phyloP scores from a whole-genome alignment of 805 yeast genomes.

The Blastobotrys muscicola region DNA sequence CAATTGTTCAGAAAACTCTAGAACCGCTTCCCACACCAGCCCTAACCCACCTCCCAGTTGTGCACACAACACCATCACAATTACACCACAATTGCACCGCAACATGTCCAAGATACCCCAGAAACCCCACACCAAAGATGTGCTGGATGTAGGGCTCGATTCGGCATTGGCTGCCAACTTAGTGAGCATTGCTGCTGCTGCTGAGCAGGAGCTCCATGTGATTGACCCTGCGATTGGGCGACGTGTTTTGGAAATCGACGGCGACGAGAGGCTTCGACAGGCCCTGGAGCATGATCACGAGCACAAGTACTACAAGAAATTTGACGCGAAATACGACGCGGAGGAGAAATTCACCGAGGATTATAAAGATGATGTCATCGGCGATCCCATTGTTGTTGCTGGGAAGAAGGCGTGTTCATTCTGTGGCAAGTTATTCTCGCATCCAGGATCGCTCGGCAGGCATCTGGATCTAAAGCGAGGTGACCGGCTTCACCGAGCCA shows the following conservation, averaged over 20 bases:
- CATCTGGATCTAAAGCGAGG: slow-evolving; percentile 52
- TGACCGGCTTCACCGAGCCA: slow-evolving; percentile 41
- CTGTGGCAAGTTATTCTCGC: slow-evolving; percentile 45
- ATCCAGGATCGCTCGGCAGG: slow-evolving; percentile 51
- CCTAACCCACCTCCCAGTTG: too few relatives aligned
- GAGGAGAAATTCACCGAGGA: background rate
- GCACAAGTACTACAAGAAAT: background rate
- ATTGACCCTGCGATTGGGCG: slow-evolving; percentile 3
- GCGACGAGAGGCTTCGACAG: background rate
- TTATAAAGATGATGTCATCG: background rate
- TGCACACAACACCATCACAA: slow-evolving; percentile 1
- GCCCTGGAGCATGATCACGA: background rate
- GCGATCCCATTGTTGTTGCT: slow-evolving; percentile 8
- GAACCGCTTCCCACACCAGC: too few relatives aligned
- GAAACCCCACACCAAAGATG: slow-evolving; percentile 1
- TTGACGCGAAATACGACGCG: background rate
- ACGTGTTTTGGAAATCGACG: background rate
- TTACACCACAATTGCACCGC: slow-evolving; percentile 1
- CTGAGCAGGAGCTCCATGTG: background rate
- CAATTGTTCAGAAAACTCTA: too few relatives aligned
- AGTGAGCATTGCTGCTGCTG: background rate
- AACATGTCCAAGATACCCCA: background rate
- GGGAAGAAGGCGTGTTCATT: slow-evolving; percentile 38
- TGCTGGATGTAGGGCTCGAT: slow-evolving; percentile 3
- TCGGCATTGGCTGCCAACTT: slow-evolving; percentile 1